These are phyloP conservation scores for Aspergillus sp. DNA, from an alignment of 2,329 filamentous ascomycete species.

Conservation along the genomic window DNA sequence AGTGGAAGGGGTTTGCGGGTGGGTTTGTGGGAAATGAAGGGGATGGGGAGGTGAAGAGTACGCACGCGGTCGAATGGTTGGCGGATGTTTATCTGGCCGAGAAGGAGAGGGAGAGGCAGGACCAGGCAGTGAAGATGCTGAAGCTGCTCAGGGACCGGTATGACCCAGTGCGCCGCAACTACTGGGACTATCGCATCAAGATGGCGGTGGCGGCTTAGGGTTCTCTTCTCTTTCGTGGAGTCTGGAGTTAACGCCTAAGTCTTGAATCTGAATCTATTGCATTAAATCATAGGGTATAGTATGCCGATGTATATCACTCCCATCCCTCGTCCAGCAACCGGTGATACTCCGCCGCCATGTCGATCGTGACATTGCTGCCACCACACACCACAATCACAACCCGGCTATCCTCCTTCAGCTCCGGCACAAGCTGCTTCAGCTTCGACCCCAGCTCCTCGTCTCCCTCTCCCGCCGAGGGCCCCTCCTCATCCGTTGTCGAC, in stretches of 20 bases:
- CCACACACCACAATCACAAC: conserved; percentile 83
- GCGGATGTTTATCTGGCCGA: conserved; percentile 37
- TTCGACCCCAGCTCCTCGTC: conserved; percentile 22
- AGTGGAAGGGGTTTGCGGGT: neutral
- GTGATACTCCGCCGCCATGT: conserved; percentile 52
- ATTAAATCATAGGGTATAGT: no score
- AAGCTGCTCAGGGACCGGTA: conserved; percentile 70
- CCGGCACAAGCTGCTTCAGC: conserved; percentile 53
- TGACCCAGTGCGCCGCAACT: conserved; percentile 82
- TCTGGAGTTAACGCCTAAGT: no score
- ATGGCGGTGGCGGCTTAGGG: no score
- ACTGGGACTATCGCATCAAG: conserved; percentile 72
- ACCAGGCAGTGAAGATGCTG: conserved; percentile 60
- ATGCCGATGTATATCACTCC: no score
- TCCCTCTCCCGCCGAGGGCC: conserved; percentile 14
- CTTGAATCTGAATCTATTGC: no score
- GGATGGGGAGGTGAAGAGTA: conserved; percentile 45
- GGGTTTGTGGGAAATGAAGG: conserved; percentile 38
- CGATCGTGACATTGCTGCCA: conserved; percentile 57
- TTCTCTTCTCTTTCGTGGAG: no score
- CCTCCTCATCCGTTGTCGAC: conserved; percentile 18
- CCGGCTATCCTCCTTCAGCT: conserved; percentile 56
- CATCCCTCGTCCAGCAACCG: conserved; percentile 35
- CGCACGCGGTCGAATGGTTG: conserved; percentile 47
- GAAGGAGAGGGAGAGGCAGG: conserved; percentile 36